Percentiles rank a stretch among this genome's conserved stretches.
phyloP scores from a whole-genome alignment of 768 basidiomycete species.

The Cystobasidium tubakii region DNA sequence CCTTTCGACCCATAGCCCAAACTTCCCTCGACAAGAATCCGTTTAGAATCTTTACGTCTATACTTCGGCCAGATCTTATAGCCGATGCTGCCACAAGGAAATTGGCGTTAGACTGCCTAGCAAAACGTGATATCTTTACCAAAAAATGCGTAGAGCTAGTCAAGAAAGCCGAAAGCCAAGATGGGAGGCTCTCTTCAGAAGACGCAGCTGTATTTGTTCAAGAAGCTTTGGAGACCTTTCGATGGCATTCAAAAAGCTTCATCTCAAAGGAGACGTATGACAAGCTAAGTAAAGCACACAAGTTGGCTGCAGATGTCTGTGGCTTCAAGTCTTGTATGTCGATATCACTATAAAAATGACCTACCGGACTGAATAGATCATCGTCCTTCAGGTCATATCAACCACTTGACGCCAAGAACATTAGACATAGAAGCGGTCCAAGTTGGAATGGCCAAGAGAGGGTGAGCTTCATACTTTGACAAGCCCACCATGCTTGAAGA shows the following conservation, averaged over 20 bases:
- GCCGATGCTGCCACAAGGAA: slow-evolving; percentile 39
- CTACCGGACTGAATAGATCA: too few relatives aligned
- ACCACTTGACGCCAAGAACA: slow-evolving; percentile 47
- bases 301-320: slow-evolving; percentile 47
- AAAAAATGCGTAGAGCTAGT: slow-evolving; percentile 38
- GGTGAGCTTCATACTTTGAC: slow-evolving; percentile 15
- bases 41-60: slow-evolving; percentile 47
- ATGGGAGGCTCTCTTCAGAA: slow-evolving; percentile 39
- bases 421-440: slow-evolving; percentile 48
- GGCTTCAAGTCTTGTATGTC: slow-evolving; percentile 42
- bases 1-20: slow-evolving; percentile 45
- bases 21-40: slow-evolving; percentile 45
- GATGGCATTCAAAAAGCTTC: slow-evolving; percentile 45
- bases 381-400: slow-evolving; percentile 14
- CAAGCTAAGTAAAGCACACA: slow-evolving; percentile 40
- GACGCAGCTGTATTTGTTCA: slow-evolving; percentile 42
- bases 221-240: slow-evolving; percentile 45
- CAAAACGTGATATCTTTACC: slow-evolving; percentile 45
- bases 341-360: too few relatives aligned
- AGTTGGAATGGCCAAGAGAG: slow-evolving; percentile 44
- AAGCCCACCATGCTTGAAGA: neutral
- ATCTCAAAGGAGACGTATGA: slow-evolving; percentile 44
- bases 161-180: slow-evolving; percentile 41
- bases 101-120: slow-evolving; percentile 40
- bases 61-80: slow-evolving; percentile 46